Conservation (phyloP, 768 basidiomycete species). For the Daedaleopsis sinensis region DNA sequence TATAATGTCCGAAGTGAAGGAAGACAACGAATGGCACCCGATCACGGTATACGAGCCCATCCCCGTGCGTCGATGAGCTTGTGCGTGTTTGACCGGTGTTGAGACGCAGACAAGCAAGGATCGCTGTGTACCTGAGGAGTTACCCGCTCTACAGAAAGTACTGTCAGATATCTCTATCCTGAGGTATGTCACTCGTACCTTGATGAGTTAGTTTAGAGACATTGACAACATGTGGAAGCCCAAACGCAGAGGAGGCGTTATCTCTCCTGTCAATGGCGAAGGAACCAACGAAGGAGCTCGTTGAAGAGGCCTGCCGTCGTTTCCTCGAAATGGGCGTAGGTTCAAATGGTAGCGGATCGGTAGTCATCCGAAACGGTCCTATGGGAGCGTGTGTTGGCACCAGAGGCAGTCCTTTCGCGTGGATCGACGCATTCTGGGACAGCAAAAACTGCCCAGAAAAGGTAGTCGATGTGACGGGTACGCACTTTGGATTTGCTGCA, state of each 20-base stretch:
- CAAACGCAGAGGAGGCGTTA: conserved; percentile 86
- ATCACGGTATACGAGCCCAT: conserved; percentile 83
- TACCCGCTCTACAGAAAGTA: conserved; percentile 64
- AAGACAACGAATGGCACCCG: conserved; percentile 62
- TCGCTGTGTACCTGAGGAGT: conserved; percentile 77
- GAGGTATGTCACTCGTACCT: conserved; percentile 46
- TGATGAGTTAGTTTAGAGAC: too few species aligned
- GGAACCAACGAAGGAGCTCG: conserved; percentile 49
- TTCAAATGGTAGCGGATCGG: conserved; percentile 48
- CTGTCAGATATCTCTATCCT: conserved; percentile 66
- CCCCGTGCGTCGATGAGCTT: conserved; percentile 53
- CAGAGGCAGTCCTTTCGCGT: conserved; percentile 44
- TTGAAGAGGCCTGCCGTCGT: conserved; percentile 68
- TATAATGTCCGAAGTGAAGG: conserved; percentile 65
- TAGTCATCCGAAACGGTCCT: conserved; percentile 76
- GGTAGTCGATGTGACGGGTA: conserved; percentile 84
- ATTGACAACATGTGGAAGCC: conserved; percentile 44
- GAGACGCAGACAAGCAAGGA: conserved; percentile 47
- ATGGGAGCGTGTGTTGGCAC: conserved; percentile 72
- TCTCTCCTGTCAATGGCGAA: conserved; percentile 58
- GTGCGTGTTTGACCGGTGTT: background rate
- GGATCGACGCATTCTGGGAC: conserved; percentile 80
- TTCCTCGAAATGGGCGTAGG: conserved; percentile 69
- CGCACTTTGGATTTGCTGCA: conserved; percentile 4
- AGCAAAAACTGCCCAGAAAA: conserved; percentile 42